Evolutionary conservation across 2,329 filamentous ascomycete genomes (phyloP), one percentile per base, ranked within the genome.

Genomic region (Hymenoscyphus infarciens): DNA sequence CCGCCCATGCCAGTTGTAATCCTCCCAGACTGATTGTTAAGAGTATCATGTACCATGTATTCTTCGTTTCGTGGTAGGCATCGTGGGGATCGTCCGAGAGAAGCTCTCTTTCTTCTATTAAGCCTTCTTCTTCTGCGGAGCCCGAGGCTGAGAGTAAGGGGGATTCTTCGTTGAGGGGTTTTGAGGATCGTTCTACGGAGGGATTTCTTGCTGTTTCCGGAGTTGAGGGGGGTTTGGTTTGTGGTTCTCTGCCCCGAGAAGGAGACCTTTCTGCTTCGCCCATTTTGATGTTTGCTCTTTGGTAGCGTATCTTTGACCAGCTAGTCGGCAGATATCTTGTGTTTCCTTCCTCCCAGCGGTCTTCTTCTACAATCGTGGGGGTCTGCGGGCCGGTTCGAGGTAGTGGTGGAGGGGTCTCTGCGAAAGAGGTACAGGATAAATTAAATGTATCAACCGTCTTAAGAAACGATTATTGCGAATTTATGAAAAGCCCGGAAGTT

Each of bases 1-100:
- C 92, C 1, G 93, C 93, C 94, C 94, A 98, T 31, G 94, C 92
- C 69, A 98, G 90, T 77, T 98, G 94, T 66, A 98, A 80, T 27
- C 91, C 94, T 64, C 91, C 91, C 69, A 97, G 90, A 73, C 90
- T 87, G 65, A 97, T 81, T 6, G 94, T 97, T 75, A 98, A 79
- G 66, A 97, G 79, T 68, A 96, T 84, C 70, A 98, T 81, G 76
- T 96, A 96, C 87, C 88, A 92, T 55, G 87, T 80, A 75, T 90
- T 93, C 81, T 93, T 96, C 27, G 89, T 88, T 64, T 84, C 81
- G 71, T 92, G 83, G 60, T 77, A 80, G 16, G 77, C 76, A 65
- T 82, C 78, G 5, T 79, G 74, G 22, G 76, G 75, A 55, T 78
- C 74, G 70, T 79, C 78, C 52, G 75, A 71, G 65, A 76, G 74